A percentile compares a stretch with the other conserved stretches of the same genome.
These are phyloP conservation scores for Ogataea glucozyma DNA, from an alignment of 805 yeast species.

Conservation along the genomic window DNA sequence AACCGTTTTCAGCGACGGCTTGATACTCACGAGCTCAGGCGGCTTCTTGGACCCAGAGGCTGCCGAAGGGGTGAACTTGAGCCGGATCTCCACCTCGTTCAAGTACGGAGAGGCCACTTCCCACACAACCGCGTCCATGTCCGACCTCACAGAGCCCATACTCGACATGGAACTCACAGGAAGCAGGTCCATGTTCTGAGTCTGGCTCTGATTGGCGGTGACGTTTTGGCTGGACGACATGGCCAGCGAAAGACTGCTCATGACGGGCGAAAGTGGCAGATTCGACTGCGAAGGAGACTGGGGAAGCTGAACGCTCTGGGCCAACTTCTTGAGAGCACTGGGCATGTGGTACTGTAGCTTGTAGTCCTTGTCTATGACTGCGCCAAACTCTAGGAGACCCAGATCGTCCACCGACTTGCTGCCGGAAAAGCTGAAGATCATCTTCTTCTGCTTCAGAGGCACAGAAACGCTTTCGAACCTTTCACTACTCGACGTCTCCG, in stretches of 20 bases:
- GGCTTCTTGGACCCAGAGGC: slow-evolving; percentile 5
- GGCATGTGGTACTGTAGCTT: slow-evolving; percentile 23
- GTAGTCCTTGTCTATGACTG: slow-evolving; percentile 8
- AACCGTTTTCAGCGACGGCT: slow-evolving; percentile 21
- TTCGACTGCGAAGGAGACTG: too few species aligned
- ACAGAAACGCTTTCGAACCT: slow-evolving; percentile 5
- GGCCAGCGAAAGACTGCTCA: slow-evolving; percentile 3
- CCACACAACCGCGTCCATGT: slow-evolving; percentile 6
- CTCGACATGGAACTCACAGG: slow-evolving; percentile 16
- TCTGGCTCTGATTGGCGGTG: background rate
- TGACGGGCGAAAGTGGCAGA: slow-evolving; percentile 15
- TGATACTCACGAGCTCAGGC: slow-evolving; percentile 20
- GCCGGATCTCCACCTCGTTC: slow-evolving; percentile 17
- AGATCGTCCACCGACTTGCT: slow-evolving; percentile 15
- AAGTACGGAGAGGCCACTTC: slow-evolving; percentile 15
- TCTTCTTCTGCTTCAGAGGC: slow-evolving; percentile 20
- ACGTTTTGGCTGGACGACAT: background rate
- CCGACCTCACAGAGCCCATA: slow-evolving; percentile 9
- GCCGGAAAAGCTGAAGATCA: slow-evolving; percentile 19
- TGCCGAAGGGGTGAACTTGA: slow-evolving; percentile 14
- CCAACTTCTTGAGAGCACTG: slow-evolving; percentile 19
- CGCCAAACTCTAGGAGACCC: slow-evolving; percentile 13
- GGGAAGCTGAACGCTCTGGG: too few species aligned
- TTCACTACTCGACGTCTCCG: background rate
- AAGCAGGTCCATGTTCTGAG: slow-evolving; percentile 8